These are phyloP conservation scores for Sporothrix luriei DNA, from an alignment of 2,329 filamentous ascomycete genomes.

Conservation along the genomic window DNA sequence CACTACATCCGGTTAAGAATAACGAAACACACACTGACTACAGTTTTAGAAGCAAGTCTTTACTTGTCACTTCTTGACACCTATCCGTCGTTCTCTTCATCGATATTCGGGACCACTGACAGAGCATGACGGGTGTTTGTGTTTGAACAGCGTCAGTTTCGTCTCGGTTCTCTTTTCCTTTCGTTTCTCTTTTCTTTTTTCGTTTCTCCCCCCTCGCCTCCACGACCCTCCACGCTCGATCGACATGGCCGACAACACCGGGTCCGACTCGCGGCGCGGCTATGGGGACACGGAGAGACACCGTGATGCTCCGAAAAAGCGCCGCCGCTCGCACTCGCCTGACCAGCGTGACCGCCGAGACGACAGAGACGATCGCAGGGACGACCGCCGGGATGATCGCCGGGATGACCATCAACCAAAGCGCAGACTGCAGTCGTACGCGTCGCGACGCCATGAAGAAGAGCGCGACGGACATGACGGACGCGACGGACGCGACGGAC, in stretches of 20 bases:
- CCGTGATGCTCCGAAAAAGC: background rate
- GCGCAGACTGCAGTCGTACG: slow-evolving; percentile 17
- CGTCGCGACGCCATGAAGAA: slow-evolving; percentile 13
- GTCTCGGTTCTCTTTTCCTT: background rate
- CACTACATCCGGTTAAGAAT: too few relatives aligned
- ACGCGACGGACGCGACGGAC: too few relatives aligned
- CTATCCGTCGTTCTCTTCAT: background rate
- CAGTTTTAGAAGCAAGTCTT: background rate
- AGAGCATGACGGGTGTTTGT: background rate
- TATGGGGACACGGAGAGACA: background rate
- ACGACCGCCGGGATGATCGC: slow-evolving; percentile 8
- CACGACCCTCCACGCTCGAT: background rate
- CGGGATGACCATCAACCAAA: slow-evolving; percentile 23
- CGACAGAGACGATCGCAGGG: background rate
- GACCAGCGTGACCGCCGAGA: slow-evolving; percentile 20
- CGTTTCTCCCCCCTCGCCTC: background rate
- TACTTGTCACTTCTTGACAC: background rate
- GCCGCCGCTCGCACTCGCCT: slow-evolving; percentile 29
- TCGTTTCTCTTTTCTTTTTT: background rate
- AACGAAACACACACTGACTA: background rate
- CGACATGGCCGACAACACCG: slow-evolving; percentile 26
- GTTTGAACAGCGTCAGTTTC: background rate
- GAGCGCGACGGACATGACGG: slow-evolving; percentile 12
- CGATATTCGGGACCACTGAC: background rate
- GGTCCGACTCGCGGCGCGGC: background rate